Evolutionary conservation across 78 protist species (phyloP).

Genomic region (Bigelowiella natans): DNA sequence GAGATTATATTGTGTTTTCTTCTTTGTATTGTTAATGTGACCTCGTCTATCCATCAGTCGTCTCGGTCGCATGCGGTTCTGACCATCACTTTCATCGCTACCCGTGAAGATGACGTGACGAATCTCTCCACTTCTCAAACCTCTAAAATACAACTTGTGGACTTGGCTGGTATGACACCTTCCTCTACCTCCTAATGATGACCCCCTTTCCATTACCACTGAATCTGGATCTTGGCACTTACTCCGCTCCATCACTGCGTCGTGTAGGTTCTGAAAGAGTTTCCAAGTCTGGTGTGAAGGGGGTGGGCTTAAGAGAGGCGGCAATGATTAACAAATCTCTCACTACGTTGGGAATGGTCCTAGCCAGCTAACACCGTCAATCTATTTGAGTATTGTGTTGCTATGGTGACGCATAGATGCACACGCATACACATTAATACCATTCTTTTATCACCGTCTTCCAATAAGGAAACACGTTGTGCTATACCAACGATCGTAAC

Average conservation of each 20-base stretch:
- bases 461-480: background rate
- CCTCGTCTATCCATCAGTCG: no score
- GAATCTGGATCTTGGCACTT: no score
- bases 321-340: slow-evolving; percentile 50
- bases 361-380: no score
- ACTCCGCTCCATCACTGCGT: no score
- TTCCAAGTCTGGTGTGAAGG: slow-evolving; percentile 41
- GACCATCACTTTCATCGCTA: background rate
- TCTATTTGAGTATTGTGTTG: no score
- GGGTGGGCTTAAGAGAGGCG: slow-evolving; percentile 48
- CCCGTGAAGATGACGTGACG: background rate
- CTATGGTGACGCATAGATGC: no score
- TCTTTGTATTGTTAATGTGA: no score
- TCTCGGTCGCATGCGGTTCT: background rate
- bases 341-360: slow-evolving; percentile 59
- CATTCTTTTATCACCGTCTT: background rate
- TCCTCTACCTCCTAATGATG: no score
- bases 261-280: slow-evolving; percentile 69
- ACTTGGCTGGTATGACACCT: background rate
- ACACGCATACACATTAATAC: no score
- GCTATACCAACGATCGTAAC: no score
- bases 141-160: background rate
- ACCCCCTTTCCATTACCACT: no score
- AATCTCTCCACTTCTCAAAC: background rate
- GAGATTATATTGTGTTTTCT: no score